Percentiles rank a stretch among this genome's conserved stretches.
Conservation (phyloP, 2,329 filamentous ascomycete genomes). For the Diaporthe velutina region DNA sequence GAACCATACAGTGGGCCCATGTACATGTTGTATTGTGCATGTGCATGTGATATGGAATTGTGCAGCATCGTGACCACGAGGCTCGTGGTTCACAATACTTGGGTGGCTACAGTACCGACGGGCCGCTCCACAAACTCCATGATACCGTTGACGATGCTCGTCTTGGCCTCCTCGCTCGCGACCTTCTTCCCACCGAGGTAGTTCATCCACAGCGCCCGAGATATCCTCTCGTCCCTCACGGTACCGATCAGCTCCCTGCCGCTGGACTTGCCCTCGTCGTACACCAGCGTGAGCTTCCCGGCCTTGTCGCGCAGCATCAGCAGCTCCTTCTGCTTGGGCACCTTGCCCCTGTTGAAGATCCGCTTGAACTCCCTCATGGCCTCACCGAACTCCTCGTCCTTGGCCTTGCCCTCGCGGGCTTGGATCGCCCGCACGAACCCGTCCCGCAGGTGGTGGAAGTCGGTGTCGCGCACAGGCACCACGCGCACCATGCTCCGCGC, state of each 20-base stretch:
- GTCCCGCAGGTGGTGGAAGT: slow-evolving; percentile 92
- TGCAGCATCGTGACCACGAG: slow-evolving; percentile 29
- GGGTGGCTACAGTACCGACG: slow-evolving; percentile 86
- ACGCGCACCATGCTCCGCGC: slow-evolving; percentile 82
- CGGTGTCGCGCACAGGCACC: slow-evolving; percentile 91
- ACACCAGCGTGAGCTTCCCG: slow-evolving; percentile 77
- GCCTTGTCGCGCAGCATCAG: slow-evolving; percentile 75
- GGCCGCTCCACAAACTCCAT: slow-evolving; percentile 91
- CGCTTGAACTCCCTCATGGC: slow-evolving; percentile 83
- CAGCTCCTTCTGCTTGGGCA: slow-evolving; percentile 84
- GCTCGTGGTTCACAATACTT: slow-evolving; percentile 66
- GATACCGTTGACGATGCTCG: slow-evolving; percentile 87
- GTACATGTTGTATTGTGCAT: slow-evolving; percentile 37
- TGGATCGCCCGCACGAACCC: slow-evolving; percentile 90
- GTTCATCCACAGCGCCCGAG: slow-evolving; percentile 86
- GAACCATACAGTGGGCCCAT: slow-evolving; percentile 36
- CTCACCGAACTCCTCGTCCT: slow-evolving; percentile 81
- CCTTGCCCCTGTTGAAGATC: slow-evolving; percentile 84
- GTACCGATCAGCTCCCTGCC: slow-evolving; percentile 73
- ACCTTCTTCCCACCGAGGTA: slow-evolving; percentile 91
- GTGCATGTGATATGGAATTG: slow-evolving; percentile 40
- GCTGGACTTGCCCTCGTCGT: slow-evolving; percentile 65
- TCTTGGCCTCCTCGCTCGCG: slow-evolving; percentile 84
- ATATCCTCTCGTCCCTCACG: slow-evolving; percentile 83
- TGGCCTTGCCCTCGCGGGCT: slow-evolving; percentile 70